phyloP scores from a whole-genome alignment of 805 yeast species.

The Tetrapisispora iriomotensis region DNA sequence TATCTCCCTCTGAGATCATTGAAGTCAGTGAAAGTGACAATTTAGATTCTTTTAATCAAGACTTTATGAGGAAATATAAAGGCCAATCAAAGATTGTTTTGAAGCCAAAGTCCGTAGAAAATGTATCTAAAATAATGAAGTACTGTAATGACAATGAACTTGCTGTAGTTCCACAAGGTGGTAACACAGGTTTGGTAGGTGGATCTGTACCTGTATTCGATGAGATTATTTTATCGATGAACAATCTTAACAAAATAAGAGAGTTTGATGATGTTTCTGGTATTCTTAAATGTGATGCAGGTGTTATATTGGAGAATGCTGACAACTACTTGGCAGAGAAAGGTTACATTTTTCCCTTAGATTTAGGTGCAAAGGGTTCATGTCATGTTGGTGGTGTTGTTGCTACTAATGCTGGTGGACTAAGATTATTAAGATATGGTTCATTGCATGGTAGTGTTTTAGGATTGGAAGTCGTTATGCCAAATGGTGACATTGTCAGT shows the following conservation, averaged over 20 bases:
- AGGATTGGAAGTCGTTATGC: conserved; percentile 87
- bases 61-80: conserved; percentile 86
- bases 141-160: conserved; percentile 69
- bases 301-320: conserved; percentile 78
- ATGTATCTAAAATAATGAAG: conserved; percentile 64
- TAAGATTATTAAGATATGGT: conserved; percentile 78
- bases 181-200: conserved; percentile 93
- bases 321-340: conserved; percentile 66
- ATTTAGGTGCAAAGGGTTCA: conserved; percentile 93
- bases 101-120: conserved; percentile 73
- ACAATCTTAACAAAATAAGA: conserved; percentile 66
- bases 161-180: conserved; percentile 95
- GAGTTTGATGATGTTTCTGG: conserved; percentile 78
- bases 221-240: conserved; percentile 67
- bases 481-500: conserved; percentile 74
- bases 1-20: conserved; percentile 39
- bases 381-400: conserved; percentile 93
- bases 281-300: conserved; percentile 81
- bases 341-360: conserved; percentile 89
- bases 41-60: conserved; percentile 67
- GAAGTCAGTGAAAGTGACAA: conserved; percentile 50
- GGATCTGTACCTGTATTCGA: conserved; percentile 90
- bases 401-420: conserved; percentile 95
- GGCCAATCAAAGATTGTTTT: conserved; percentile 79
- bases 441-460: conserved; percentile 86